phyloP scores from a whole-genome alignment of 2,329 filamentous ascomycete species.

The Cyanodermella asteris region DNA sequence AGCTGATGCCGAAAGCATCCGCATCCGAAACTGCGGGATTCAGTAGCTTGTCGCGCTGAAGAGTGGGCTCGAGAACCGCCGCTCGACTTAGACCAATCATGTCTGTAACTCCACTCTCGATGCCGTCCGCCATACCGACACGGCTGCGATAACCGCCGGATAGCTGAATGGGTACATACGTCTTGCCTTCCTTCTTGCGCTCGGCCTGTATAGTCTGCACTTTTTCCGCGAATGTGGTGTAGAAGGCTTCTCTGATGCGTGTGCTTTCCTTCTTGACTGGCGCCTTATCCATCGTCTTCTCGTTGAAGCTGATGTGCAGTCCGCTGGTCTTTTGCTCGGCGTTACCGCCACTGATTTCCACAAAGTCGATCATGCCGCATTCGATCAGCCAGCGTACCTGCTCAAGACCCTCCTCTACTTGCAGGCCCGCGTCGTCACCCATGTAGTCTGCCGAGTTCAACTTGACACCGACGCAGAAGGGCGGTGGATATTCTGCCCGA shows the following conservation, averaged over 20 bases:
- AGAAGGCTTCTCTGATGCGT: constrained; percentile 4
- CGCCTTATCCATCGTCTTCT: constrained; percentile 10
- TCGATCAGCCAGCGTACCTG: constrained; percentile 28
- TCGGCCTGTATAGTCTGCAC: too few species aligned
- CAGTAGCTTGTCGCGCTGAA: constrained; percentile 16
- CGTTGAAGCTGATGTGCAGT: constrained; percentile 43
- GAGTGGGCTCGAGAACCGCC: constrained; percentile 21
- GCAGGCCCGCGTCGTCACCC: constrained; percentile 10
- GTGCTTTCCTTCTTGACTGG: constrained; percentile 2
- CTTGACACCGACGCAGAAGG: constrained; percentile 27
- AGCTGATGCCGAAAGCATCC: constrained; percentile 10
- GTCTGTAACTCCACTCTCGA: constrained; percentile 25
- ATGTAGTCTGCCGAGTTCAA: constrained; percentile 28
- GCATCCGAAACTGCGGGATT: constrained; percentile 8
- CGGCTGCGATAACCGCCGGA: constrained; percentile 27
- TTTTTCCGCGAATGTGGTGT: constrained; percentile 9
- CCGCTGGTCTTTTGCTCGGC: constrained; percentile 9
- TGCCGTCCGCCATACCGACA: constrained; percentile 26
- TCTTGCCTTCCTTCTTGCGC: constrained; percentile 9
- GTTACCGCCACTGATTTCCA: constrained; percentile 44
- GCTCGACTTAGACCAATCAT: constrained; percentile 27
- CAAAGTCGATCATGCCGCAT: constrained; percentile 33
- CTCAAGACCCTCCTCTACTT: constrained; percentile 29
- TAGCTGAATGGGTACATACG: constrained; percentile 10
- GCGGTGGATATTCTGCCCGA: constrained; percentile 18